Conservation (phyloP, 108 stramenopile genomes). For the Cafeteria roenbergensis region DNA sequence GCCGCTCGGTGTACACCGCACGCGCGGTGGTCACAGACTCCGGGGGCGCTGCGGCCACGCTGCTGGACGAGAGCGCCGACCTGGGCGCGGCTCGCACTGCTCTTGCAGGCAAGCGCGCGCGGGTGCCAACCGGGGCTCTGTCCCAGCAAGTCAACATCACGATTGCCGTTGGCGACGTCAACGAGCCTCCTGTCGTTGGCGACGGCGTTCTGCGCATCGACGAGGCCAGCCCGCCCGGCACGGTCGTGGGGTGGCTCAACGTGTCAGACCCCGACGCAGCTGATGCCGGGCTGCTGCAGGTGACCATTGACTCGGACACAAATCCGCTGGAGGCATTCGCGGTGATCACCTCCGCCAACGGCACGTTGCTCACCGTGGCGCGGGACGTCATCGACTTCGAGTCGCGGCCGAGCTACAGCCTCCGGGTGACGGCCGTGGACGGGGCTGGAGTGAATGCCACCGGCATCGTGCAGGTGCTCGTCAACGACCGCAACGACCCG, state of each 20-base stretch:
- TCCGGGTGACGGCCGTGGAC: background rate
- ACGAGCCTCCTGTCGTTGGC: background rate
- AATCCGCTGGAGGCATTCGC: background rate
- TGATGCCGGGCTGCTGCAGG: background rate
- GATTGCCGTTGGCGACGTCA: background rate
- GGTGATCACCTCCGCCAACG: background rate
- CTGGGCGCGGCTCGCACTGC: too few species aligned
- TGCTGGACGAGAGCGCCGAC: too few species aligned
- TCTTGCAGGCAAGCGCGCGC: too few species aligned
- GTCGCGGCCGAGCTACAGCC: background rate
- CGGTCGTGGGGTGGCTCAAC: background rate
- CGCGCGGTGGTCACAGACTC: too few species aligned
- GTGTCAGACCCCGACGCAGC: background rate
- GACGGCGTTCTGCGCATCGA: background rate
- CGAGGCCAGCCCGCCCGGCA: background rate
- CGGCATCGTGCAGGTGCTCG: background rate
- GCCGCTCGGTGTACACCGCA: too few species aligned
- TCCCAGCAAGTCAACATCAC: too few species aligned
- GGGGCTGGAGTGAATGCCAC: background rate
- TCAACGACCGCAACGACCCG: background rate
- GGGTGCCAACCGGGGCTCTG: too few species aligned
- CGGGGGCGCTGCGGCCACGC: too few species aligned
- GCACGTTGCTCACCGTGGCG: background rate
- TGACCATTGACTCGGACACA: background rate
- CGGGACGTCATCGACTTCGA: background rate